Base-by-base conservation (phyloP, 306 rosid genomes). In the Benincasa hispida region DNA sequence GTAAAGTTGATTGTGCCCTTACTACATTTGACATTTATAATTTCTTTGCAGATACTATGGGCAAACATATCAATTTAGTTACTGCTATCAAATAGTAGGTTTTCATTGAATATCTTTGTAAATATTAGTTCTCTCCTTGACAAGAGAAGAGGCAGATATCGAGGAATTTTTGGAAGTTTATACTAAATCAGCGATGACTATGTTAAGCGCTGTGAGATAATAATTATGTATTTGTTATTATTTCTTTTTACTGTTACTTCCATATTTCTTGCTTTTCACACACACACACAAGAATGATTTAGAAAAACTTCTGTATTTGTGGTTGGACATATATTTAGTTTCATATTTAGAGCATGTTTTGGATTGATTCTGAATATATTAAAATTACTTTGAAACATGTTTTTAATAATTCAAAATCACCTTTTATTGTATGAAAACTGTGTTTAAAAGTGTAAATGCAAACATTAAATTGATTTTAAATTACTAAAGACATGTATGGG, bases 1-100 rank as follows among this genome's bases (percentile, higher is more conserved):
- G 99, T 92, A 77, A 37, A 75, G 3, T 59, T 39, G 50, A 9
- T n/a, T 10, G 51, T 58, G 25, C 42, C 10, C 35, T 76, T 28
- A 42, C 51, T 55, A 39, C 30, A 55, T 34, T 51, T 55, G 66
- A 10, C n/a, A 74, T 37, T 63, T 74, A 1, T 12, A 39, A 68
- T 42, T 24, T 22, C 22, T 35, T 68, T 12, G 60, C 60, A 48
- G 59, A 72, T 72, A 21, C 21, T 6, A 41, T 67, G n/a, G 12
- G 34, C 35, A 13, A 41, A 42, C 47, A 68, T 21, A 68, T 69
- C 24, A 25, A 24, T 45, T 69, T 15, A 48, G 42, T 39, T 28
- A 21, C 42, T 72, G 42, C 25, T 72, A 48, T 48, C 76, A 27
- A 13, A 12, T 42, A 14, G 21, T 42, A 69, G 32, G 75, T 45